Evolutionary conservation across 257 asterid genomes (phyloP), one percentile per base, ranked within the genome.

Genomic region (Coffea eugenioides): DNA sequence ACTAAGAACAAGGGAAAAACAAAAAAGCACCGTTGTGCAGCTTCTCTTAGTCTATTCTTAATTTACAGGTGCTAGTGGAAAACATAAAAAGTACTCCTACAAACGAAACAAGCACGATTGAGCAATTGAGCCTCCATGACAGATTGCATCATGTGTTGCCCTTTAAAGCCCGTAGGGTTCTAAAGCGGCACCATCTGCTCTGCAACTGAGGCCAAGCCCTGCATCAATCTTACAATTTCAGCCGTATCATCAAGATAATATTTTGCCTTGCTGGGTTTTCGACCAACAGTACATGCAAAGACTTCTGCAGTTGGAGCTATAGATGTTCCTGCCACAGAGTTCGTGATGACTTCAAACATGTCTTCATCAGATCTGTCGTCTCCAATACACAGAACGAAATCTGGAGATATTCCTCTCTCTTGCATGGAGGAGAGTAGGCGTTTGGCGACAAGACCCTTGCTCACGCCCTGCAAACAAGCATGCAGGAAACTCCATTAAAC

Each of bases 281-380:
- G 87, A 2, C 98, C 91, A 10, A 93, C 97, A 0, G 98, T 93
- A 27, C 98, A 93, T 9, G 98, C 97, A 79, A 93, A 93, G 36
- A 93, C 96, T 80, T 93, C 97, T 0, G 98, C 98, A 41, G 80
- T 69, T 3, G 98, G 96, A 72, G 94, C 94, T 72, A 93, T 92
- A 69, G 87, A 86, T 1, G 97, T 94, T 18, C 93, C 90, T 0
- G 87, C 77, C 16, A 85, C 48, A 5, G 96, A 90, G 88, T 88
- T 89, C 64, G 81, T 79, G 8, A 93, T 93, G 49, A 87, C 98
- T 88, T 93, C 97, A 2, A 93, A 93, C 98, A 93, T 93, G 83
- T 93, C 98, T 79, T 93, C 98, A 6, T 93, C 98, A 0, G 98
- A 93, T 54, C 94, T 68, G 79, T 93, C 98, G 49, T 93, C 98